phyloP scores from a whole-genome alignment of 2,329 filamentous ascomycete species.

The Salinomyces thailandicus region DNA sequence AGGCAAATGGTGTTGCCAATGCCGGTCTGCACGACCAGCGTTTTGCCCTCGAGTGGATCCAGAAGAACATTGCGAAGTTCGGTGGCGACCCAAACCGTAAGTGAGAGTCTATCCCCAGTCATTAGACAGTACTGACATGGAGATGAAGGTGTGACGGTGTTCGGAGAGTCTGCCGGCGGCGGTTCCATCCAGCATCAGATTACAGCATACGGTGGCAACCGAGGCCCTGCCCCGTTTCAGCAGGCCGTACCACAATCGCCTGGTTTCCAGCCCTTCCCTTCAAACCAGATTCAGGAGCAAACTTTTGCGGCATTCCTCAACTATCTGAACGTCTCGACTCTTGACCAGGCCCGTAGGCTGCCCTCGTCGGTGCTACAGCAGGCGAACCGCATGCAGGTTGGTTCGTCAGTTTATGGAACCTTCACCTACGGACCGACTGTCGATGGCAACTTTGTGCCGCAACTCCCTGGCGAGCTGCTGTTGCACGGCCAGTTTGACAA shows the following conservation, averaged over 20 bases:
- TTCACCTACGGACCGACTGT: constrained; percentile 36
- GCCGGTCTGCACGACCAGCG: constrained; percentile 45
- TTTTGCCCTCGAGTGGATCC: constrained; percentile 48
- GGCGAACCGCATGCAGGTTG: constrained; percentile 37
- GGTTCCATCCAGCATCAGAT: constrained; percentile 47
- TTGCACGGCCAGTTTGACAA: constrained; percentile 35
- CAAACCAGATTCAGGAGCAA: constrained; percentile 29
- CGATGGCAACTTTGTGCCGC: constrained; percentile 41
- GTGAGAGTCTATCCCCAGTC: too few relatives aligned
- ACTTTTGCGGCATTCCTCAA: constrained; percentile 31
- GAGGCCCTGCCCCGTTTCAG: constrained; percentile 34
- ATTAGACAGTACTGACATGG: too few relatives aligned
- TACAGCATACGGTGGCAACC: constrained; percentile 36
- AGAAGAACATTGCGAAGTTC: constrained; percentile 38
- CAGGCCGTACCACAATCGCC: constrained; percentile 39
- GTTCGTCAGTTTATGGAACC: constrained; percentile 30
- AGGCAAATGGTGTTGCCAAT: constrained; percentile 37
- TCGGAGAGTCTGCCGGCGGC: constrained; percentile 43
- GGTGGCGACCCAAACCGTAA: constrained; percentile 39
- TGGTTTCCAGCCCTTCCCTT: constrained; percentile 31
- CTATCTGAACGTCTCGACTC: constrained; percentile 33
- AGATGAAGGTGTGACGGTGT: constrained; percentile 24
- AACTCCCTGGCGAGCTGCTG: constrained; percentile 37
- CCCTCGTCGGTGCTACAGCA: constrained; percentile 30
- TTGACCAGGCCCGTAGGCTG: constrained; percentile 36